phyloP scores from a whole-genome alignment of 208 protist genomes.

The Leishmania major region DNA sequence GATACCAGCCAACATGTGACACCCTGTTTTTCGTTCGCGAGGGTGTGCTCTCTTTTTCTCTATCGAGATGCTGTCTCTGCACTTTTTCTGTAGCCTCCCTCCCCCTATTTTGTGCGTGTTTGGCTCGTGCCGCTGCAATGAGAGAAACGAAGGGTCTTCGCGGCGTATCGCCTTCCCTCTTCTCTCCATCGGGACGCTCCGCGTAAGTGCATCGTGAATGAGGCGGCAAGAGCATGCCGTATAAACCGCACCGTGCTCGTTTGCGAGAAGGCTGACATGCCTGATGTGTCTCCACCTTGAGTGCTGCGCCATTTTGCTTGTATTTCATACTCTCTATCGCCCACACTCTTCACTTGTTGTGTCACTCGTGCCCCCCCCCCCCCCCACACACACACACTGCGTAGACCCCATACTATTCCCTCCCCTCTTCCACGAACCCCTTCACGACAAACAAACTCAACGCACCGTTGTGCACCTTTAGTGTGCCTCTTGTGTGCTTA shows the following conservation, averaged over 20 bases:
- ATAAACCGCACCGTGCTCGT: not conserved
- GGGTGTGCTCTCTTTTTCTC: not conserved
- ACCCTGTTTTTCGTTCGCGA: not conserved
- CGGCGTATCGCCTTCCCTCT: not conserved
- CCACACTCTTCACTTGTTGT: not conserved
- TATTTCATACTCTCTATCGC: not conserved
- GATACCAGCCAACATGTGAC: not conserved
- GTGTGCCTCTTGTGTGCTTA: not conserved
- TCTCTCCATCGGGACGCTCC: not conserved
- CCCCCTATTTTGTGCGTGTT: not conserved
- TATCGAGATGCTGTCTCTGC: not conserved
- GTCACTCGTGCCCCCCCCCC: no score
- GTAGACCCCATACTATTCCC: not conserved
- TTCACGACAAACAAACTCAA: not conserved
- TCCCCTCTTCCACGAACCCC: not conserved
- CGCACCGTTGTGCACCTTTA: not conserved
- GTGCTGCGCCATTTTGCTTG: not conserved
- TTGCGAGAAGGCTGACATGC: not conserved
- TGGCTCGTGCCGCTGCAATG: not conserved
- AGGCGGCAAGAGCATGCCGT: not conserved
- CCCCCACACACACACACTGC: not conserved
- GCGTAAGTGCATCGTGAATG: not conserved
- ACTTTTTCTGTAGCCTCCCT: not conserved
- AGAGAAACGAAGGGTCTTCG: not conserved
- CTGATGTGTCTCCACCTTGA: constrained; percentile 3